These are phyloP conservation scores for Gaertneriomyces semiglobifer DNA, from an alignment of 192 early-diverging fungal species.

Conservation along the genomic window DNA sequence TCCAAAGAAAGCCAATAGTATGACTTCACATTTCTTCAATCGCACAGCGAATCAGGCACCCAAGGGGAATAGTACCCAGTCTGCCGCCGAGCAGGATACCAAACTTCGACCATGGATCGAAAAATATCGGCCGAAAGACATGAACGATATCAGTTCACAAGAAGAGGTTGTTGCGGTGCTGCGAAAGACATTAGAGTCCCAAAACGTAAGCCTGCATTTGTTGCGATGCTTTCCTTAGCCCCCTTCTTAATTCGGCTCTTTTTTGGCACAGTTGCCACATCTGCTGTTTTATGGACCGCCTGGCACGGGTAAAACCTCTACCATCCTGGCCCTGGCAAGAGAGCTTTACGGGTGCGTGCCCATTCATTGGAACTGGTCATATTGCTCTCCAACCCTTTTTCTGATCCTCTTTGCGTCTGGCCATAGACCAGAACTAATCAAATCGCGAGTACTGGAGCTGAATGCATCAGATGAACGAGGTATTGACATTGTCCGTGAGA, in stretches of 20 bases:
- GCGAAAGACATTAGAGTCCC: slow-evolving; percentile 76
- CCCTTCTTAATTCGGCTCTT: not conserved
- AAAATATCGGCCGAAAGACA: slow-evolving; percentile 89
- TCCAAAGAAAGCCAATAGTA: no score
- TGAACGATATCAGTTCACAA: slow-evolving; percentile 85
- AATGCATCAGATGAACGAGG: slow-evolving; percentile 98
- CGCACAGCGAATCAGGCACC: no score
- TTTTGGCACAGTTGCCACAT: slow-evolving; percentile 75
- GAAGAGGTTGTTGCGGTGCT: slow-evolving; percentile 84
- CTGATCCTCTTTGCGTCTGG: slow-evolving; percentile 15
- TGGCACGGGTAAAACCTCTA: slow-evolving; percentile 95
- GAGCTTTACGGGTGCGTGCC: slow-evolving; percentile 71
- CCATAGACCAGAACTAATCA: slow-evolving; percentile 72
- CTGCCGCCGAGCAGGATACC: not conserved
- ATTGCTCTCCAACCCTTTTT: not conserved
- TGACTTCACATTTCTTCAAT: no score
- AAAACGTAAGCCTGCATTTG: slow-evolving; percentile 62
- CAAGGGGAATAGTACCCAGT: no score
- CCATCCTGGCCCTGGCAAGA: slow-evolving; percentile 85
- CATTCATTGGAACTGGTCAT: not conserved
- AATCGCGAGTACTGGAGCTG: slow-evolving; percentile 81
- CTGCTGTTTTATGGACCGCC: slow-evolving; percentile 97
- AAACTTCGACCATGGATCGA: slow-evolving; percentile 73
- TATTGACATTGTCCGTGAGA: slow-evolving; percentile 87
- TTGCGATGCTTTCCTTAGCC: not conserved